Evolutionary conservation across 2,329 filamentous ascomycete genomes (phyloP), one percentile per base, ranked within the genome.

Genomic region (Fusarium verrucosum): DNA sequence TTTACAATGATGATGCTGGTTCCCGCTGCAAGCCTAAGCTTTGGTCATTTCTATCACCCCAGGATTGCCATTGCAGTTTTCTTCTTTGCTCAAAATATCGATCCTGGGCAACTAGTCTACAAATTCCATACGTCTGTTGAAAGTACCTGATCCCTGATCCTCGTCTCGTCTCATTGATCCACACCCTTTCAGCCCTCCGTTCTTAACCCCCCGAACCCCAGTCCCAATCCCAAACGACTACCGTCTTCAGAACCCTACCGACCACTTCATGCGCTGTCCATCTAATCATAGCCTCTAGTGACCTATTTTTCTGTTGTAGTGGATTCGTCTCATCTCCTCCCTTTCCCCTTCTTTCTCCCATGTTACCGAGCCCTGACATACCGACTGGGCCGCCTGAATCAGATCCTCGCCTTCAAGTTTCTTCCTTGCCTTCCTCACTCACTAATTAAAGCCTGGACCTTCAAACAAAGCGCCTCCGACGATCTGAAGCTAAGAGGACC

Each of bases 291-390:
- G 69, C 66, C 62, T 58, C 64, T 50, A 47, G 40, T 59, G 54
- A 69, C 59, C 61, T 67, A 52, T 53, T 63, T 64, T 53, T 62
- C 62, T 58, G 54, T 56, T 56, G 69, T 65, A 55, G 68, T 69
- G 63, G 69, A 72, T 70, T 72, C 70, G 68, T 72, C 70, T 70
- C 68, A 70, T 72, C 68, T 72, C 59, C 65, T 68, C 49, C 58
- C 54, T 62, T 66, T 62, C 61, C 43, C 57, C 49, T 62, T 56
- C 51, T 54, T 66, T 56, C 57, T 61, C 54, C 44, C 50, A 61
- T 64, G 62, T 58, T 45, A 51, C 42, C 55, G 56, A 66, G 50
- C 53, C 50, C 53, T 46, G 52, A 50, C 61, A 55, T 65, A 45
- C 45, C 50, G 37, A 56, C 44, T 44, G 47, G 49, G 47, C 51